Conservation (phyloP, 306 rosid species). For the Psophocarpus tetragonolobus region DNA sequence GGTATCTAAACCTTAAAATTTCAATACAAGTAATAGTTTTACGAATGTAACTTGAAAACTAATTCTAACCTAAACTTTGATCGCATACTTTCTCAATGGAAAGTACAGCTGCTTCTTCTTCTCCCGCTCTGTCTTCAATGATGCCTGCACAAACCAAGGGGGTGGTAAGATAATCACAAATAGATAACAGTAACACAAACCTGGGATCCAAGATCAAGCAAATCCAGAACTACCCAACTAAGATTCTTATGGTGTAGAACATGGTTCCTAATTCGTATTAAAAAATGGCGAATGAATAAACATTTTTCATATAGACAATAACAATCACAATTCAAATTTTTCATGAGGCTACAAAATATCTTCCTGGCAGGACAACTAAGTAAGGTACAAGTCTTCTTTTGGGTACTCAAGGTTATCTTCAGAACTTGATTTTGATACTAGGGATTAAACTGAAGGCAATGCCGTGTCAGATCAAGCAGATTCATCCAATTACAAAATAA, state of each 20-base stretch:
- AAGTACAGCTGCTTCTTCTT: conserved; percentile 81
- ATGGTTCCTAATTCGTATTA: not conserved
- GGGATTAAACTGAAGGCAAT: too few relatives aligned
- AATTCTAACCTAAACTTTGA: conserved; percentile 67
- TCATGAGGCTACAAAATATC: not conserved
- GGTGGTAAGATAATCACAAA: not conserved
- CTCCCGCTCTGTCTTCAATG: conserved; percentile 80
- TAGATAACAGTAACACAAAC: not conserved
- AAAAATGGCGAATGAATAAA: not conserved
- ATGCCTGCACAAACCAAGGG: conserved; percentile 48
- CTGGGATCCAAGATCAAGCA: not conserved
- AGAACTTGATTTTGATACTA: too few relatives aligned
- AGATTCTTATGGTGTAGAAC: not conserved
- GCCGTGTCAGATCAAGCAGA: too few relatives aligned
- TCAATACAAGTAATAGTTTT: conserved; percentile 3
- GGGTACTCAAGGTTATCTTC: too few relatives aligned
- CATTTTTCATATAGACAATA: not conserved
- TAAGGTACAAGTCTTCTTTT: too few relatives aligned
- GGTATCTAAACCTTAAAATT: not conserved
- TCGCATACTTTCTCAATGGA: conserved; percentile 85
- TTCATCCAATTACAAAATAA: too few relatives aligned
- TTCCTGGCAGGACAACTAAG: too few relatives aligned
- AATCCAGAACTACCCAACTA: not conserved
- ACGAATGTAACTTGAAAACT: conserved; percentile 18
- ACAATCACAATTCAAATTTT: not conserved